Evolutionary conservation across 176 grass and related monocot genomes (phyloP), one percentile per base, ranked within the genome.

Genomic region (Leersia perrieri): DNA sequence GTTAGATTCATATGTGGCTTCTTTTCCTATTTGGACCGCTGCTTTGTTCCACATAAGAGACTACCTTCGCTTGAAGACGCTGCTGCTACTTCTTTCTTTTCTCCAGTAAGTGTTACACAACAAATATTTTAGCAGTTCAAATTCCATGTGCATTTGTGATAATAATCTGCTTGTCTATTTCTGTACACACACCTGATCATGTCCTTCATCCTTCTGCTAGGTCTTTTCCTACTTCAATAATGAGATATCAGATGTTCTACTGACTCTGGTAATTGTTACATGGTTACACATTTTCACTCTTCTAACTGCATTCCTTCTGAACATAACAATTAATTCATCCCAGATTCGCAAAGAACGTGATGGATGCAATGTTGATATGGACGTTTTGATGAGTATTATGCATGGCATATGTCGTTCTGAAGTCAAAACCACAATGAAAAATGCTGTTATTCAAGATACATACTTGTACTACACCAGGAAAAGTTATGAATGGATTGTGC

Each of bases 301-400:
- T 80, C 71, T 87, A 60, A 81, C 71, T 13, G 1, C 30, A 35
- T 83, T 71, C 53, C 11, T 79, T 62, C 33, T 70, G 39, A 76
- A 26, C 65, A 60, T 89, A 77, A 80, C 57, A 70, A 70, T 55
- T 62, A 60, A 65, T 82, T 85, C 15, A 72, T 74, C 28, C 58
- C 82, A 91, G 89, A 91, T 91, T 60, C 71, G 27, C 49, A 72
- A 49, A 77, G 89, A 91, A 68, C 89, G 85, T 85, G 85, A 88
- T 67, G 89, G 89, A 82, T 67, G 5, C 49, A 61, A 20, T 26
- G 74, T 63, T 20, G 66, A 84, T 68, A 77, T 72, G 13, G 77
- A 72, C 61, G 47, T 82, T 65, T 45, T 63, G 70, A 66, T 74
- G 31, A 39, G 42, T 66, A 71, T 91, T 67, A 78, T 88, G 89